Conservation (phyloP, 768 basidiomycete genomes). For the Crepidotus variabilis region DNA sequence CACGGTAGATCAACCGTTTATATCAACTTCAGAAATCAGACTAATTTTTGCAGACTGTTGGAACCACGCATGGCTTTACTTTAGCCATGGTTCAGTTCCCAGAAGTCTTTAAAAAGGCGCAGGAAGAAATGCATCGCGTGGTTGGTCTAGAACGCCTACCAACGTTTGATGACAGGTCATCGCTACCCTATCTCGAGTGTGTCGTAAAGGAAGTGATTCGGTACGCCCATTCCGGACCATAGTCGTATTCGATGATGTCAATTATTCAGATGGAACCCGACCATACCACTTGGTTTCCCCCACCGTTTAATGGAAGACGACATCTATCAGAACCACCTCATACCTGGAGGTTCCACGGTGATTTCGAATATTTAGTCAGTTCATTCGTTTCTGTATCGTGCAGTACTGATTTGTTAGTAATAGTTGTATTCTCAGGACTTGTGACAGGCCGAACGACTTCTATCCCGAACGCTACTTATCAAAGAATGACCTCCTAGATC, state of each 20-base stretch:
- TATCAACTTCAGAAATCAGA: not conserved
- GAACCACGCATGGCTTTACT: slow-evolving; percentile 43
- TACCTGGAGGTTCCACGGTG: slow-evolving; percentile 40
- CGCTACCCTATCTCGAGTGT: slow-evolving; percentile 44
- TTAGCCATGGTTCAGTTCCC: slow-evolving; percentile 54
- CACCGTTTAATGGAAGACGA: slow-evolving; percentile 49
- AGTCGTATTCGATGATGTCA: no score
- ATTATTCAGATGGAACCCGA: slow-evolving; percentile 48
- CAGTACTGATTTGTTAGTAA: not conserved
- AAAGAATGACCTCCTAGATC: slow-evolving; percentile 35
- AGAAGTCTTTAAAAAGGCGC: slow-evolving; percentile 41
- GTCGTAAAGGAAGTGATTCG: slow-evolving; percentile 43
- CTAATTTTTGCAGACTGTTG: slow-evolving; percentile 39
- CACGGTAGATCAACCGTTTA: no score
- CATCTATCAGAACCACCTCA: slow-evolving; percentile 38
- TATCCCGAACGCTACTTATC: slow-evolving; percentile 45
- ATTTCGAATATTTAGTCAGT: slow-evolving; percentile 40
- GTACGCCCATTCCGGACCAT: no score
- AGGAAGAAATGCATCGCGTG: slow-evolving; percentile 47
- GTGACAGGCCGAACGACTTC: slow-evolving; percentile 41
- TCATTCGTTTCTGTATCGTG: not conserved
- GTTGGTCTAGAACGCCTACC: slow-evolving; percentile 44
- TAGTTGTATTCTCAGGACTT: slow-evolving; percentile 40
- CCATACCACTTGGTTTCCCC: slow-evolving; percentile 43
- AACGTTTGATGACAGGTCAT: slow-evolving; percentile 35